phyloP scores from a whole-genome alignment of 2,329 filamentous ascomycete genomes.

The Emergomyces orientalis region DNA sequence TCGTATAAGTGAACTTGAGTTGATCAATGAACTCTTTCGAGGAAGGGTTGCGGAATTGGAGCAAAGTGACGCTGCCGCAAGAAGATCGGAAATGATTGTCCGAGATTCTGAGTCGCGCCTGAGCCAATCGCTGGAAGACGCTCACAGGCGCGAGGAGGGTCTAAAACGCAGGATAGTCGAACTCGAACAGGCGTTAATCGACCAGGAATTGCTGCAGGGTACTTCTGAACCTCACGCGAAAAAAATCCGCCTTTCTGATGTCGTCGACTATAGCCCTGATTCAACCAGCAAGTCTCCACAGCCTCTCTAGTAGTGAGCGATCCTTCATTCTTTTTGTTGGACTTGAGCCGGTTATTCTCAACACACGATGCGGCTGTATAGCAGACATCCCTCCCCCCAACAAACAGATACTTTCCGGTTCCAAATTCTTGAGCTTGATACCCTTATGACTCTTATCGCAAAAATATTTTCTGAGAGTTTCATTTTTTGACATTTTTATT shows the following conservation, averaged over 20 bases:
- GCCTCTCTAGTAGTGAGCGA: background rate
- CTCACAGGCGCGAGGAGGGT: constrained; percentile 67
- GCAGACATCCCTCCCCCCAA: background rate
- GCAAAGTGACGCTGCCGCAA: constrained; percentile 60
- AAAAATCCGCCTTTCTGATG: constrained; percentile 48
- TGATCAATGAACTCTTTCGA: constrained; percentile 80
- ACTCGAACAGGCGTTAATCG: constrained; percentile 49
- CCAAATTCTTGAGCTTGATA: constrained; percentile 8
- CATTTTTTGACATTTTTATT: constrained; percentile 2
- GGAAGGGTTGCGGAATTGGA: constrained; percentile 68
- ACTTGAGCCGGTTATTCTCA: background rate
- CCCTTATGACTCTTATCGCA: constrained; percentile 9
- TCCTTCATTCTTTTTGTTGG: background rate
- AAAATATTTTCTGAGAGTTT: background rate
- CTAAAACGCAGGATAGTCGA: constrained; percentile 77
- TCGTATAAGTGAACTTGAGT: constrained; percentile 84
- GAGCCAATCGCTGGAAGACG: constrained; percentile 61
- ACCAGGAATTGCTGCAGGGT: constrained; percentile 18
- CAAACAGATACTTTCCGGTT: background rate
- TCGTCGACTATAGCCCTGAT: constrained; percentile 37
- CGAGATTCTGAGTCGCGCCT: constrained; percentile 48
- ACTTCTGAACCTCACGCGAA: constrained; percentile 44
- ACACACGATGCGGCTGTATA: background rate
- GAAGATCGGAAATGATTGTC: constrained; percentile 49
- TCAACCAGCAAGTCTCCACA: constrained; percentile 12